Base-by-base conservation (phyloP, 805 yeast genomes). In the Starmerella cellae region DNA sequence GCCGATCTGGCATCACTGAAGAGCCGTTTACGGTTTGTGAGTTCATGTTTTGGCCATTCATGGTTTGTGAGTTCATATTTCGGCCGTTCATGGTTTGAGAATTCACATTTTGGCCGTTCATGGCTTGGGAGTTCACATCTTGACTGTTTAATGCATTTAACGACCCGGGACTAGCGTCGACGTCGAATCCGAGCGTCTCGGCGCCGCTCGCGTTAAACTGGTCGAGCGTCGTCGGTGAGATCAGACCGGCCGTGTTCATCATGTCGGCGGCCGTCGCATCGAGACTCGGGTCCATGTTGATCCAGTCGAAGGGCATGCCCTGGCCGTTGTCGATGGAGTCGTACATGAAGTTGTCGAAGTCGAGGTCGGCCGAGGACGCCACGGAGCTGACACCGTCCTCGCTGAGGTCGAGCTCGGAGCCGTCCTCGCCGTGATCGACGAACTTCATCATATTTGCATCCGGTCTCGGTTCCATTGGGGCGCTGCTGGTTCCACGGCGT, bases 301-400 rank as follows among this genome's bases (percentile, higher is more conserved):
- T 13, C 43, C 43, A 40, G 16, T 26, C 32, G 29, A 20, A 40
- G 19, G 26, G 32, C 10, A 38, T n/a, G 26, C 8, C 26, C 3
- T 3, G 17, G 20, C 8, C 13, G 20, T 19, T 18, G 18, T 27
- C 20, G n/a, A 14, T 38, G 18, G 19, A 10, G 32, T 20, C 17
- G 37, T 4, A 33, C 40, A 6, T 17, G 16, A 29, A 3, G 2
- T 24, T 17, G 23, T 47, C 50, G 37, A 39, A 30, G 35, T 40
- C 23, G 24, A 44, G 22, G 10, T 49, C 51, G 11, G 46, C 43
- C 5, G 41, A 34, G 11, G 52, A 48, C 16, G 46, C 48, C 17
- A 48, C 51, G 37, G 48, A 48, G 42, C 50, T 46, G 22, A 29
- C 43, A 20, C 48, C 51, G 35, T 48, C 52, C 33, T 49, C 53